phyloP scores from a whole-genome alignment of 2,329 filamentous ascomycete genomes.

The Xylaria sp. region DNA sequence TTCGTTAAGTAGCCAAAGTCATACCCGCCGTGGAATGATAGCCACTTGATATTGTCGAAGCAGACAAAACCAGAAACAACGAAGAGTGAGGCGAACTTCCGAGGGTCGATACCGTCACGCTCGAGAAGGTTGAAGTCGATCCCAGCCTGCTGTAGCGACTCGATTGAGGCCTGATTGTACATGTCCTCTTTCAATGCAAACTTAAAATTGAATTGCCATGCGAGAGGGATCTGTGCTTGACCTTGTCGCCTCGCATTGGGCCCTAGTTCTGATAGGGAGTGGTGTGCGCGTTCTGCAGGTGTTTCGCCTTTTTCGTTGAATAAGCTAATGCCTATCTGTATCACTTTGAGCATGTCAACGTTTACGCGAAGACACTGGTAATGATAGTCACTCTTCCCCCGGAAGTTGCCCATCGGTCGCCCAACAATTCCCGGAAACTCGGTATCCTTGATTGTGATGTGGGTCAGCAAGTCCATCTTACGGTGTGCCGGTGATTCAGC shows the following conservation, averaged over 20 bases:
- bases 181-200: constrained; percentile 95
- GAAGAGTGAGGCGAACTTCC: constrained; percentile 85
- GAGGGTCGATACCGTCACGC: constrained; percentile 86
- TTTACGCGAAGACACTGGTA: constrained; percentile 98
- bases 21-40: constrained; percentile 97
- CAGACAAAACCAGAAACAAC: constrained; percentile 92
- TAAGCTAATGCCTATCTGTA: constrained; percentile 92
- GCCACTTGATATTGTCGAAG: constrained; percentile 88
- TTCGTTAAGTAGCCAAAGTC: constrained; percentile 98
- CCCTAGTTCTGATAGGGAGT: constrained; percentile 48
- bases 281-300: constrained; percentile 70
- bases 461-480: constrained; percentile 30
- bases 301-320: constrained; percentile 91
- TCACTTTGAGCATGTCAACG: constrained; percentile 96
- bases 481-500: constrained; percentile 12
- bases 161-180: constrained; percentile 95
- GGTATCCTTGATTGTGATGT: constrained; percentile 70
- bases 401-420: constrained; percentile 91
- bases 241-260: constrained; percentile 48
- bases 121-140: constrained; percentile 87
- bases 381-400: constrained; percentile 95
- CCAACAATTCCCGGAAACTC: constrained; percentile 98
- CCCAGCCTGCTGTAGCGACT: constrained; percentile 87
- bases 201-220: constrained; percentile 99
- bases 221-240: constrained; percentile 72